phyloP scores from a whole-genome alignment of 2,329 filamentous ascomycete species.

The Aphanoascus verrucosus region DNA sequence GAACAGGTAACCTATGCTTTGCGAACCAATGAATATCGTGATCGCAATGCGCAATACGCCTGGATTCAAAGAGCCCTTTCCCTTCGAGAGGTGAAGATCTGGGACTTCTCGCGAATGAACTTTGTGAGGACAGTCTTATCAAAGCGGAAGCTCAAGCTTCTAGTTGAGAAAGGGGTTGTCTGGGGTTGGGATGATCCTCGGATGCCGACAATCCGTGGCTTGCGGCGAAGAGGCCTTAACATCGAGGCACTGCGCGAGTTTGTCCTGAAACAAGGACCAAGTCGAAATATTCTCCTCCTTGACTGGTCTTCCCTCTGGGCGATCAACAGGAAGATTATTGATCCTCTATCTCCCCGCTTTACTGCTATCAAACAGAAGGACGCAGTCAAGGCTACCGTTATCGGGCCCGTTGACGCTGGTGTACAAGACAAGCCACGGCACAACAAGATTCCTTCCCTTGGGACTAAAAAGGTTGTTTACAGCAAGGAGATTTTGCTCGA shows the following conservation, averaged over 20 bases:
- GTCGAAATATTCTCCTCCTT: conserved; percentile 33
- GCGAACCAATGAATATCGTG: conserved; percentile 51
- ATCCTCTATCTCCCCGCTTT: conserved; percentile 40
- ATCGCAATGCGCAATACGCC: conserved; percentile 43
- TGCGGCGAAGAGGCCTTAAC: conserved; percentile 32
- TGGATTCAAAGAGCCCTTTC: conserved; percentile 42
- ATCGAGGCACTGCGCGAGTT: conserved; percentile 27
- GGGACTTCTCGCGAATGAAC: conserved; percentile 45
- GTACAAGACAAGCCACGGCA: conserved; percentile 34
- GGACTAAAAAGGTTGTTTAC: conserved; percentile 26
- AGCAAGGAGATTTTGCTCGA: conserved; percentile 24
- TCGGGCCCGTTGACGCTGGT: conserved; percentile 43
- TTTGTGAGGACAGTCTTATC: conserved; percentile 42
- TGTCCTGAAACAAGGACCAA: conserved; percentile 33
- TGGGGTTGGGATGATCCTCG: conserved; percentile 45
- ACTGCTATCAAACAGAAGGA: conserved; percentile 23
- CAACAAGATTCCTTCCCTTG: conserved; percentile 24
- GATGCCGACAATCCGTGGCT: conserved; percentile 43
- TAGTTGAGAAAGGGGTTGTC: conserved; percentile 39
- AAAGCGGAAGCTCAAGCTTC: conserved; percentile 43
- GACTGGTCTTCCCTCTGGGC: conserved; percentile 35
- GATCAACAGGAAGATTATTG: conserved; percentile 63
- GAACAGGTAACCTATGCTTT: conserved; percentile 56
- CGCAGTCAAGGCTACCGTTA: conserved; percentile 34
- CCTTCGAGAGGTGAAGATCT: conserved; percentile 38